Evolutionary conservation across 768 basidiomycete species (phyloP), one percentile per base, ranked within the genome.

Genomic region (Pleurotus eryngii): DNA sequence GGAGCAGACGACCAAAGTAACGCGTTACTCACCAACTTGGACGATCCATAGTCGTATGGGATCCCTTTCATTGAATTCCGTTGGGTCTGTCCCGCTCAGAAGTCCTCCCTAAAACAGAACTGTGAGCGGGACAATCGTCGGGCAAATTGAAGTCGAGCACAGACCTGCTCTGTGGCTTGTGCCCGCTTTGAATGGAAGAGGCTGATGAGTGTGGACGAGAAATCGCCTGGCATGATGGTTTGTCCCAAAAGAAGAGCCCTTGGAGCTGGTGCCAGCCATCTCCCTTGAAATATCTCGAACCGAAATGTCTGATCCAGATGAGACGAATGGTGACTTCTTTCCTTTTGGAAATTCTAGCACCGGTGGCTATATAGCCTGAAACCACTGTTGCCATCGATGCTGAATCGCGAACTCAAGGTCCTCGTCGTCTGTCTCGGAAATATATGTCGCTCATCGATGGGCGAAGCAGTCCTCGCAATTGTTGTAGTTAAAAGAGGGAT

Each of bases 391-490:
- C 14, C 15, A 48, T 18, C 15, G 39, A 57, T 60, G 43, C 18
- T 43, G 45, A 37, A 63, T 43, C 61, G 64, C 18, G 64, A 71
- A 27, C 63, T 82, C 60, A 81, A 82, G 54, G 87, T 87, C 20
- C 20, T 20, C 49, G 70, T 92, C 59, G 89, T 92, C 39, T 93
- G 91, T 30, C 51, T 60, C 79, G 89, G 90, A 11, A 92, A 92
- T 67, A 92, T 92, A 58, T 92, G 92, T 67, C 86, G 94, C 37
- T 93, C 91, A 22, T 92, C 94, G 0, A 92, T 96, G 85, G 94
- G 92, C 30, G 92, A 95, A 73, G 94, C 92, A 2, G 90, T 95
- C 20, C 78, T 95, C 27, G 77, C 74, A 59, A 79, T 90, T 55
- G 79, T 84, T 58, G 90, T 88, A 8, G 71, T 76, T 50, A 79